Conservation (phyloP, 345 rosid genomes). For the Euphorbia peplus region DNA sequence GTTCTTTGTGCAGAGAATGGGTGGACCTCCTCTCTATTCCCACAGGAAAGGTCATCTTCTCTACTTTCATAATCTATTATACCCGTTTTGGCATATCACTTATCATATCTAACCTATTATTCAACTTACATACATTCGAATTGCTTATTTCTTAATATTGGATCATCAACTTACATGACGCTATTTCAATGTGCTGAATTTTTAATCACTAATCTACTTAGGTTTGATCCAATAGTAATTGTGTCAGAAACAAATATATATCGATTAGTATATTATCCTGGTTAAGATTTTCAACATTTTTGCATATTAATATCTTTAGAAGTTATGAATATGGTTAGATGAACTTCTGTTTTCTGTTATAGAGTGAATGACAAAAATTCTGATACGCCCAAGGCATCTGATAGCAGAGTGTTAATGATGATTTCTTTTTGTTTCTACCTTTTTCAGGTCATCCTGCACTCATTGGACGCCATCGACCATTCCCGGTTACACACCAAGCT, state of each 20-base stretch:
- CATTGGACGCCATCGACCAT: conserved; percentile 82
- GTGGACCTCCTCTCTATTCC: conserved; percentile 85
- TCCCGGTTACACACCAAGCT: conserved; percentile 77
- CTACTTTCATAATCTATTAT: too few species aligned
- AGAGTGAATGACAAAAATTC: not conserved
- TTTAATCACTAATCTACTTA: too few species aligned
- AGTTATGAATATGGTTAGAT: not conserved
- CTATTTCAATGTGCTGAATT: too few species aligned
- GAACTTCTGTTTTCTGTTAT: not conserved
- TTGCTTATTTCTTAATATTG: too few species aligned
- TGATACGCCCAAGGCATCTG: too few species aligned
- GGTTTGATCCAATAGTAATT: not conserved
- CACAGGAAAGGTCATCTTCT: conserved; percentile 58
- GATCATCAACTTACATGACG: too few species aligned
- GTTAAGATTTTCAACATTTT: not conserved
- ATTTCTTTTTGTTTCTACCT: not conserved
- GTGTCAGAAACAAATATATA: not conserved
- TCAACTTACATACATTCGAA: too few species aligned
- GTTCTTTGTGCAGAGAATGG: conserved; percentile 93
- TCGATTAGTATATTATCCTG: not conserved
- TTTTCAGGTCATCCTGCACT: conserved; percentile 79
- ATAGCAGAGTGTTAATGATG: too few species aligned
- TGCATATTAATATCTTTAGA: not conserved
- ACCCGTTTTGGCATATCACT: not conserved
- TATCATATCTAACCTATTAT: too few species aligned